These are phyloP conservation scores for Globisporangium spinosum DNA, from an alignment of 352 stramenopile genomes.

Conservation along the genomic window DNA sequence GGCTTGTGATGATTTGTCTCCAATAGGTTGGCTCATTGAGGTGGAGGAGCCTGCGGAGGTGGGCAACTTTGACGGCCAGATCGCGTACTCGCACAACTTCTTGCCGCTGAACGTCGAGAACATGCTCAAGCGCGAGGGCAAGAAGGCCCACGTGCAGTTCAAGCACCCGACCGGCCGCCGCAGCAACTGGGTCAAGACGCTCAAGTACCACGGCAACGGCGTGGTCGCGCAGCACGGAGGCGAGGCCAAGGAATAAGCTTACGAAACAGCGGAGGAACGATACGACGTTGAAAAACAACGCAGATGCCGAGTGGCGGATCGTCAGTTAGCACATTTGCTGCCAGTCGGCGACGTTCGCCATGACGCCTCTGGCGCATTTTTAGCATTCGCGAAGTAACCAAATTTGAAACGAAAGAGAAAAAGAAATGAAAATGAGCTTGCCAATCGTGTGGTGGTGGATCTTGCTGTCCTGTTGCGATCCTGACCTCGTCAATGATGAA, in stretches of 20 bases:
- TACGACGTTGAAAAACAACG: neutral
- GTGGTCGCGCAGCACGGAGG: conserved; percentile 77
- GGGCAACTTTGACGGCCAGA: conserved; percentile 70
- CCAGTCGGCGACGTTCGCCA: neutral
- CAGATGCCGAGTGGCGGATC: neutral
- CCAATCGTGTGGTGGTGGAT: neutral
- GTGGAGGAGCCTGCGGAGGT: conserved; percentile 68
- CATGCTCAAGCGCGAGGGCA: conserved; percentile 74
- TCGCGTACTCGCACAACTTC: conserved; percentile 88
- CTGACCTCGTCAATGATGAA: neutral
- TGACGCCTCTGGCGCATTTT: neutral
- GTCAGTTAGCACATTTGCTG: neutral
- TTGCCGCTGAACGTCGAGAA: conserved; percentile 68
- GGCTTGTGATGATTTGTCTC: neutral
- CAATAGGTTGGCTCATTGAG: conserved; percentile 75
- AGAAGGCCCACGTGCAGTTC: conserved; percentile 74
- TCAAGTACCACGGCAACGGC: conserved; percentile 85
- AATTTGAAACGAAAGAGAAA: neutral
- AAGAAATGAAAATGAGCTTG: neutral
- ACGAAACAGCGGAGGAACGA: neutral
- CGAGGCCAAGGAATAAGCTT: conserved; percentile 58
- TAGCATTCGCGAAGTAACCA: neutral
- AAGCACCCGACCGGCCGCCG: conserved; percentile 68
- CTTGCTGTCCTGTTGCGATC: too few relatives aligned
- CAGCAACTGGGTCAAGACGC: conserved; percentile 87